These are phyloP conservation scores for Bauhinia variegata DNA, from an alignment of 306 rosid species.

Conservation along the genomic window DNA sequence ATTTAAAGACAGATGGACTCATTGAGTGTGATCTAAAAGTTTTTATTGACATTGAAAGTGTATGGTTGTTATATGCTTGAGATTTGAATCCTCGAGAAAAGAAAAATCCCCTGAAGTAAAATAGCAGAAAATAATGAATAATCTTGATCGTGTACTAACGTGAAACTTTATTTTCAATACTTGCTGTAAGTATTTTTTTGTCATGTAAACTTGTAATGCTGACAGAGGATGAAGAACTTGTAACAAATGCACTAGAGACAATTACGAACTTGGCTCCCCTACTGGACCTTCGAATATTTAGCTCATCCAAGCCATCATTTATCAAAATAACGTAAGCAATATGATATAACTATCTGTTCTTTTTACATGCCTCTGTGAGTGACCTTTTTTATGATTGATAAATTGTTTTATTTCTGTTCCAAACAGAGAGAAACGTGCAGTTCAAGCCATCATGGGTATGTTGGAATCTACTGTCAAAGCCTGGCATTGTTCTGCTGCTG, in stretches of 20 bases:
- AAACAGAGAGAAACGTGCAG: slow-evolving; percentile 85
- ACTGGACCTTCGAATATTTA: slow-evolving; percentile 88
- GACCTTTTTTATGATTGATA: slow-evolving; percentile 33
- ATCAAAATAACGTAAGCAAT: slow-evolving; percentile 88
- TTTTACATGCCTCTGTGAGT: slow-evolving; percentile 14
- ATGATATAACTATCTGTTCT: slow-evolving; percentile 7
- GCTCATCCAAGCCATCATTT: slow-evolving; percentile 89
- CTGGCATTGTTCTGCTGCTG: slow-evolving; percentile 97
- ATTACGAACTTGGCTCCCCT: slow-evolving; percentile 93
- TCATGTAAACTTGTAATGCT: slow-evolving; percentile 34
- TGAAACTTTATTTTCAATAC: not conserved
- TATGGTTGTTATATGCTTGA: not conserved
- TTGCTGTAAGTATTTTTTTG: slow-evolving; percentile 11
- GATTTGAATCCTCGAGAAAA: not conserved
- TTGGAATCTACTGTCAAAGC: slow-evolving; percentile 80
- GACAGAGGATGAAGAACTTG: slow-evolving; percentile 98
- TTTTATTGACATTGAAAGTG: not conserved
- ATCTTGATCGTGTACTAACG: not conserved
- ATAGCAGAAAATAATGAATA: too few relatives aligned
- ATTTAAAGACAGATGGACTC: not conserved
- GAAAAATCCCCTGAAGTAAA: not conserved
- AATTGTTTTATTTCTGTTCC: slow-evolving; percentile 11
- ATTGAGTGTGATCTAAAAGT: not conserved
- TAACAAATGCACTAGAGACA: slow-evolving; percentile 94
- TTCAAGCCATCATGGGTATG: slow-evolving; percentile 93